Percentiles rank a stretch among this genome's conserved stretches.
phyloP scores from a whole-genome alignment of 306 rosid genomes.

The Castanea mollissima region DNA sequence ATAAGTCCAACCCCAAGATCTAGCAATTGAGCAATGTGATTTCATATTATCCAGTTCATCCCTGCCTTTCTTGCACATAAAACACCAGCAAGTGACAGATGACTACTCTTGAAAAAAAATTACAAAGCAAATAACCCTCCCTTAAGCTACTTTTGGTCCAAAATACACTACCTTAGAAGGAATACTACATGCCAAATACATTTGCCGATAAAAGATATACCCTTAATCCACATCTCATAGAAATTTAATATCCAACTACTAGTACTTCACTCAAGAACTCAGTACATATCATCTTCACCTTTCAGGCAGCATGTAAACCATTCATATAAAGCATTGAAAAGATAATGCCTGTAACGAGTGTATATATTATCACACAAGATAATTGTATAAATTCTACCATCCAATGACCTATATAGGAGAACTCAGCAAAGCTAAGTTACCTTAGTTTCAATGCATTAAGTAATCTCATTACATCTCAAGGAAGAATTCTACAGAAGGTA shows the following conservation, averaged over 20 bases:
- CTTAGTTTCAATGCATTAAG: no score
- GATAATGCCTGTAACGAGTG: not conserved
- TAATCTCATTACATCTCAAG: no score
- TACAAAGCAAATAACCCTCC: not conserved
- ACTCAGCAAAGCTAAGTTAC: no score
- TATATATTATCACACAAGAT: not conserved
- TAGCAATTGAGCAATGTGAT: not conserved
- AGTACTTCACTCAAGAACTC: not conserved
- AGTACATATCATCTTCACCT: not conserved
- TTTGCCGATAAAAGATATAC: slow-evolving; percentile 2
- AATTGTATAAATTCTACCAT: not conserved
- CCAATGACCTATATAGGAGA: no score
- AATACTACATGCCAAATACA: slow-evolving; percentile 7
- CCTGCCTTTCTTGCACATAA: slow-evolving; percentile 17
- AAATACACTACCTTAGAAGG: not conserved
- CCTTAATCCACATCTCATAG: slow-evolving; percentile 12
- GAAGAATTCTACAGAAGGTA: no score
- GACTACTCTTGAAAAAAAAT: no score
- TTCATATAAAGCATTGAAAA: not conserved
- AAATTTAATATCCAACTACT: not conserved
- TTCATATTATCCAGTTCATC: not conserved
- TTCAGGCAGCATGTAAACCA: slow-evolving; percentile 10
- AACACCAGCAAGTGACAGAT: slow-evolving; percentile 15
- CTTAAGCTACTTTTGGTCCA: slow-evolving; percentile 2
- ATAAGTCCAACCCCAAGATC: not conserved